Percentiles rank a stretch among this genome's conserved stretches.
These are phyloP conservation scores for Sordaria brevicollis DNA, from an alignment of 495 filamentous ascomycete genomes.

Conservation along the genomic window DNA sequence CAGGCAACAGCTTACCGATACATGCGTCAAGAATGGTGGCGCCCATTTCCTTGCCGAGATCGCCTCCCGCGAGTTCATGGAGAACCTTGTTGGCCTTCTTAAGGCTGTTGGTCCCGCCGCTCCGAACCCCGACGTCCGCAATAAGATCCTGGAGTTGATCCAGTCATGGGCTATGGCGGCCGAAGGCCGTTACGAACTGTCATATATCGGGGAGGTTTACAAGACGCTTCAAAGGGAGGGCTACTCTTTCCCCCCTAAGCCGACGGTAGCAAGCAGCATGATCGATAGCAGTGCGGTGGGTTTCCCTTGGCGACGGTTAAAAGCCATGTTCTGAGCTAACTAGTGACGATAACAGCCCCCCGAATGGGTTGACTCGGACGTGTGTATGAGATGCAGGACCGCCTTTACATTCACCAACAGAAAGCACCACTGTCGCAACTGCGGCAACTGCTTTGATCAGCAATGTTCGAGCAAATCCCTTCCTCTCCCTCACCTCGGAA, in stretches of 20 bases:
- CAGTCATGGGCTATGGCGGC: constrained; percentile 89
- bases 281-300: constrained; percentile 90
- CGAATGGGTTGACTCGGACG: constrained; percentile 95
- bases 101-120: constrained; percentile 66
- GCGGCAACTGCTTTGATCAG: constrained; percentile 91
- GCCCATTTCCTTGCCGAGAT: constrained; percentile 94
- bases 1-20: constrained; percentile 65
- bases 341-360: constrained; percentile 48
- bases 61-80: constrained; percentile 95
- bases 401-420: constrained; percentile 95
- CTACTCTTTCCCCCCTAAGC: constrained; percentile 79
- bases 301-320: constrained; percentile 10
- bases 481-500: constrained; percentile 85
- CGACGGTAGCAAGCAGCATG: constrained; percentile 86
- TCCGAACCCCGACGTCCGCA: constrained; percentile 73
- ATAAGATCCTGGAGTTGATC: constrained; percentile 84
- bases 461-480: constrained; percentile 84
- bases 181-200: constrained; percentile 72
- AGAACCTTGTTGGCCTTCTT: constrained; percentile 83
- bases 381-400: constrained; percentile 95
- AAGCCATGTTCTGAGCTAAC: not conserved
- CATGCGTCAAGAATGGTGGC: constrained; percentile 96
- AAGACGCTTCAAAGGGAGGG: constrained; percentile 70
- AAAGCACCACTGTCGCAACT: constrained; percentile 97
- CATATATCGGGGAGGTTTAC: constrained; percentile 83